A percentile compares a stretch with the other conserved stretches of the same genome.
Evolutionary conservation across 164 flowering plant species (phyloP).

Genomic region (Cinnamomum micranthum): DNA sequence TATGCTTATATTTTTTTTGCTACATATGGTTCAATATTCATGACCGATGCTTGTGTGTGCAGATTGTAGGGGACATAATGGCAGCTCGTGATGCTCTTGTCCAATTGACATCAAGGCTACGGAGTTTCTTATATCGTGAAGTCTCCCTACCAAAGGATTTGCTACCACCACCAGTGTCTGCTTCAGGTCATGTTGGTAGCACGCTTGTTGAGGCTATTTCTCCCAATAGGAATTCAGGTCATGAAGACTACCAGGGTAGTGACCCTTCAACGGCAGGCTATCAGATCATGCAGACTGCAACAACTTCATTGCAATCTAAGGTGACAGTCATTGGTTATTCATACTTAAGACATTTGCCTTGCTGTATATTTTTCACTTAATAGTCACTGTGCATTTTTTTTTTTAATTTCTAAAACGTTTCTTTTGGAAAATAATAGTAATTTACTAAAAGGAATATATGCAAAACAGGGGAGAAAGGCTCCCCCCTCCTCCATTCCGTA

Average conservation of each 20-base stretch:
- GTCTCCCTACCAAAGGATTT: conserved; percentile 46
- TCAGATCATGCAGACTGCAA: conserved; percentile 37
- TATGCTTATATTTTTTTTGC: background rate
- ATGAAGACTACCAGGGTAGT: conserved; percentile 35
- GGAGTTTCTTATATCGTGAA: conserved; percentile 60
- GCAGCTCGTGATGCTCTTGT: conserved; percentile 91
- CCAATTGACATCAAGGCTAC: conserved; percentile 73
- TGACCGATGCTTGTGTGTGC: conserved; percentile 11
- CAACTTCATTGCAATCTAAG: conserved; percentile 42
- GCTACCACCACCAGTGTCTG: conserved; percentile 22
- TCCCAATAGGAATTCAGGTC: conserved; percentile 31
- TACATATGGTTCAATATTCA: background rate
- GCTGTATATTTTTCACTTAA: too few relatives aligned
- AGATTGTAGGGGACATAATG: conserved; percentile 92
- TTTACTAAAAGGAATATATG: too few relatives aligned
- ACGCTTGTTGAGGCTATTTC: conserved; percentile 30
- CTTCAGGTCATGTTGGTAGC: conserved; percentile 20
- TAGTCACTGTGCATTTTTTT: too few relatives aligned
- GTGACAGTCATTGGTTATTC: conserved; percentile 21
- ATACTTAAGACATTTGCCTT: background rate
- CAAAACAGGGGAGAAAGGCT: too few relatives aligned
- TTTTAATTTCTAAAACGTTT: too few relatives aligned
- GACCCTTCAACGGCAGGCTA: conserved; percentile 30
- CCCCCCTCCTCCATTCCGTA: too few relatives aligned
- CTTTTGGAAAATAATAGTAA: too few relatives aligned